Base-by-base conservation (phyloP, 805 yeast genomes). In the Wickerhamomyces pijperi region DNA sequence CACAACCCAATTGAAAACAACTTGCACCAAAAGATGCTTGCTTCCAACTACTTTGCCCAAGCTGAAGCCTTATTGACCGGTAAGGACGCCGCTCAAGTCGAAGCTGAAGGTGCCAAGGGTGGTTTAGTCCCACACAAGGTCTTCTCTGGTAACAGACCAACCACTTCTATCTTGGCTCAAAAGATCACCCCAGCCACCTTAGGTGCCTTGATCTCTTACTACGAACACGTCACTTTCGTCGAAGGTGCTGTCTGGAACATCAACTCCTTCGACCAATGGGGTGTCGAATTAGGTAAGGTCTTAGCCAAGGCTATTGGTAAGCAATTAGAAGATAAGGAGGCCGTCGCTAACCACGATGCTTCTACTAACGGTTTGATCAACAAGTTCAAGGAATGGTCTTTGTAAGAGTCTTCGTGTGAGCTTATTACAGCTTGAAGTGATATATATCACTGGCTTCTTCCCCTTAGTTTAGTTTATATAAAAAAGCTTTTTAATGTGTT, bases 191-290 rank as follows among this genome's bases (percentile, higher is more conserved):
- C 98, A 42, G 97, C 95, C 37, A 67, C 96, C 39, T 75, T 92
- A 49, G 98, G 98, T 68, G 76, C 97, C 35, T 74, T 92, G 66
- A 92, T 92, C 61, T 97, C 95, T 35, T 92, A 92, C 77, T 92
- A 92, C 71, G 98, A 92, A 70, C 96, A 87, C 62, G 76, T 86
- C 44, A 90, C 97, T 33, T 92, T 92, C 68, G 88, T 88, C 43
- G 98, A 92, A 70, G 98, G 98, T 68, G 98, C 98, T 42, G 68
- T 92, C 58, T 90, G 98, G 98, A 92, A 94, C 76, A 88, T 92
- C 72, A 92, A 92, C 79, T 90, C 97, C 16, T 92, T 86, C 61
- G 98, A 92, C 72, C 98, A 92, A 73, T 92, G 97, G 95, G 98
- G 98, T 67, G 98, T 92, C 56, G 98, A 92, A 71, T 82, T 92